Evolutionary conservation across 176 grass and related monocot genomes (phyloP).

Genomic region (Poa pratensis): DNA sequence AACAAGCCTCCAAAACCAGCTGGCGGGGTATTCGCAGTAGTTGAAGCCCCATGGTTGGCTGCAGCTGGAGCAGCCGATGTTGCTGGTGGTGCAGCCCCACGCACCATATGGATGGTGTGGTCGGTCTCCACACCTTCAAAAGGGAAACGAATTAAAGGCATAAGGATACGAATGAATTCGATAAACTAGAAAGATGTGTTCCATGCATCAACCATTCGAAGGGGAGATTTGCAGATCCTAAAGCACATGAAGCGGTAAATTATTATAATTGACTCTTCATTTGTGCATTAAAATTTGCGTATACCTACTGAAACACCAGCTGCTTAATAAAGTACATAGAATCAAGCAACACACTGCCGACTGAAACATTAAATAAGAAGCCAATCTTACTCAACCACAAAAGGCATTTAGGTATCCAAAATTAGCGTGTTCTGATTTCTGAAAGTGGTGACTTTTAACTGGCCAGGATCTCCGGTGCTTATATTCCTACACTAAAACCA

Average conservation of each 20-base stretch:
- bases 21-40: slow-evolving; percentile 36
- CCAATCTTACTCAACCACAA: not conserved
- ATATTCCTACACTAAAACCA: not conserved
- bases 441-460: slow-evolving; percentile 2
- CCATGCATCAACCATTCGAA: slow-evolving; percentile 20
- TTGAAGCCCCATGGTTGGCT: slow-evolving; percentile 48
- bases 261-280: not conserved
- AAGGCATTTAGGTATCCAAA: not conserved
- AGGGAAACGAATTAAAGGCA: slow-evolving; percentile 3
- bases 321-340: not conserved
- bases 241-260: not conserved
- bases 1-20: slow-evolving; percentile 53
- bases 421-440: not conserved
- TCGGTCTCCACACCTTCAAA: slow-evolving; percentile 70
- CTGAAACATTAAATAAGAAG: not conserved
- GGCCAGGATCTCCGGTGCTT: not conserved
- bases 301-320: not conserved
- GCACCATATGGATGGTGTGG: slow-evolving; percentile 88
- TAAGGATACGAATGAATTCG: not conserved
- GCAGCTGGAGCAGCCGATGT: slow-evolving; percentile 44
- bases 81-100: slow-evolving; percentile 49
- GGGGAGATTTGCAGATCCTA: not conserved
- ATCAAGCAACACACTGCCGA: not conserved
- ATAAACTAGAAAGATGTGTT: not conserved
- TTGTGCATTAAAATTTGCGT: not conserved